Evolutionary conservation across 805 yeast species (phyloP).

Genomic region (Saccharomycopsis amapae): DNA sequence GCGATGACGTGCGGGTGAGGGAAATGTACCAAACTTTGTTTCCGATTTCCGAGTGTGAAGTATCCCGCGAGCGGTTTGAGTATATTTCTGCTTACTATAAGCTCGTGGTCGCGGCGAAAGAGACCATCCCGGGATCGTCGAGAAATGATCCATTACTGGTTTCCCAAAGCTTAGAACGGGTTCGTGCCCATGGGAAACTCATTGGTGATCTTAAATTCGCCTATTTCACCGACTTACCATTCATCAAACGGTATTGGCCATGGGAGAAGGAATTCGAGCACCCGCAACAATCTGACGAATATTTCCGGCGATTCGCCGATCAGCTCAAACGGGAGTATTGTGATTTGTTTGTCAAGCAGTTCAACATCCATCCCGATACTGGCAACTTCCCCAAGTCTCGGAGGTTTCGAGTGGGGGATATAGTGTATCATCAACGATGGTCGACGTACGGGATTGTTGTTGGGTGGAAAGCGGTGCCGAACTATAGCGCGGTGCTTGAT

Average conservation of each 20-base stretch:
- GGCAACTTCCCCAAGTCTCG: no score
- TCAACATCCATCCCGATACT: not conserved
- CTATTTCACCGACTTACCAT: slow-evolving; percentile 2
- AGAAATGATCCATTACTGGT: not conserved
- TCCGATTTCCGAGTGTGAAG: not conserved
- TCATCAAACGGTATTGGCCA: not conserved
- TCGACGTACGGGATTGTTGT: slow-evolving; percentile 1
- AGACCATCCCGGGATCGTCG: not conserved
- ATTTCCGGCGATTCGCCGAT: not conserved
- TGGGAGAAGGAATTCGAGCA: not conserved
- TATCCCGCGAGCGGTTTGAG: not conserved
- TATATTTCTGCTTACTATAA: not conserved
- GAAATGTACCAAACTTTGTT: not conserved
- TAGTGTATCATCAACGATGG: slow-evolving; percentile 6
- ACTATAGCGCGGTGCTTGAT: not conserved
- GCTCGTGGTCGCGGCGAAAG: not conserved
- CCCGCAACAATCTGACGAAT: not conserved
- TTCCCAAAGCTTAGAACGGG: not conserved
- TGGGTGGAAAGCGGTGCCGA: slow-evolving; percentile 2
- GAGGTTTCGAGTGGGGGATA: not conserved
- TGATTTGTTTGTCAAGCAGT: not conserved
- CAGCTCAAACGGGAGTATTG: not conserved
- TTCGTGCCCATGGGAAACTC: not conserved
- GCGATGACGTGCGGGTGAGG: not conserved
- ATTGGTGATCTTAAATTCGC: not conserved